Evolutionary conservation across 2,329 filamentous ascomycete genomes (phyloP), one percentile per base, ranked within the genome.

Genomic region (Nemania sp.): DNA sequence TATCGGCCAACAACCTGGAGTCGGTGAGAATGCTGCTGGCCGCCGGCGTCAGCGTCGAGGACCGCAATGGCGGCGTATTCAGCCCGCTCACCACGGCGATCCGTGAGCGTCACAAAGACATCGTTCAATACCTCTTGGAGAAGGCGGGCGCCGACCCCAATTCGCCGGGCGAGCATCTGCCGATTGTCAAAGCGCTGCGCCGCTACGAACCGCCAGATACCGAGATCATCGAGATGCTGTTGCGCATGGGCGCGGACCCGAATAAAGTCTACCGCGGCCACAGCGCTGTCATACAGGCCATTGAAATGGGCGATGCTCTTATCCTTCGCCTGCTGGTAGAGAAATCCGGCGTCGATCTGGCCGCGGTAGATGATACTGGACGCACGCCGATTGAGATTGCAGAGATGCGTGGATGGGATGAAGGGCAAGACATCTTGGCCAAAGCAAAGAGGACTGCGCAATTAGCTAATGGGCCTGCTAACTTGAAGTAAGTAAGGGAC

Each of bases 51-150:
- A 84, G 78, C 34, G 83, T 88, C 49, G 86, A 89, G 67, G 86
- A 88, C 71, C 86, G 85, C 71, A 89, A 86, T 64, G 86, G 84
- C 17, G 86, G 86, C 48, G 86, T 89, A 43, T 90, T 89, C 73
- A 87, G 83, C 0, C 83, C 84, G 0, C 76, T 89, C 3, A 89
- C 85, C 0, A 86, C 83, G 0, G 83, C 84, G 7, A 82, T 88
- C 51, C 82, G 85, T 11, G 86, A 89, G 68, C 74, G 81, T 22
- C 77, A 78, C 61, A 80, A 78, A 39, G 78, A 80, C 0, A 87
- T 88, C 51, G 82, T 86, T 34, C 68, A 68, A 3, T 88, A 77
- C 71, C 77, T 89, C 8, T 74, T 89, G 52, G 77, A 81, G 43
- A 79, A 84, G 56, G 84, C 79, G 1, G 79, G 78, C 7, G 86